Percentiles rank a stretch among this genome's conserved stretches.
These are phyloP conservation scores for Dictyostelium firmibasis DNA, from an alignment of 78 protist genomes.

Conservation along the genomic window DNA sequence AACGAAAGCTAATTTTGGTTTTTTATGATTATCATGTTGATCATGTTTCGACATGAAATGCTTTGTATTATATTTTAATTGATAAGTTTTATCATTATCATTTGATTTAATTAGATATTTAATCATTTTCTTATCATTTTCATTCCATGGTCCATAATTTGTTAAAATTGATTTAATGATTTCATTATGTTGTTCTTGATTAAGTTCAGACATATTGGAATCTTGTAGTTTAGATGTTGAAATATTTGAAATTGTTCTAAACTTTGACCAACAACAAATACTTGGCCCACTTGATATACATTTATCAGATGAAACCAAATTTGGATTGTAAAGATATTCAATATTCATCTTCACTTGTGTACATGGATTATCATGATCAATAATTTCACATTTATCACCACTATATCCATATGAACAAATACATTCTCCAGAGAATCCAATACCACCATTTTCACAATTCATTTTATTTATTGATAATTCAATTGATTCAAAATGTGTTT, in stretches of 20 bases:
- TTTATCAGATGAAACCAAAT: neutral
- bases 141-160: constrained; percentile 18
- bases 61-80: neutral
- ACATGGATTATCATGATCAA: neutral
- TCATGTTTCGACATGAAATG: neutral
- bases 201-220: neutral
- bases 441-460: constrained; percentile 22
- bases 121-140: neutral
- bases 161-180: neutral
- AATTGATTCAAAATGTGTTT: too few species aligned
- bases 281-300: neutral
- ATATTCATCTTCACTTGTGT: neutral
- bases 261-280: constrained; percentile 34
- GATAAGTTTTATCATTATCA: neutral
- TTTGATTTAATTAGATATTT: neutral
- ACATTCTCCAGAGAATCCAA: neutral
- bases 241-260: neutral
- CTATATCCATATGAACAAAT: constrained; percentile 13
- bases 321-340: neutral
- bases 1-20: constrained; percentile 25
- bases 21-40: neutral
- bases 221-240: neutral
- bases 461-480: neutral
- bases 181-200: neutral
- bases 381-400: neutral